Evolutionary conservation across 208 protist genomes (phyloP).

Genomic region (Trypanosoma avium): DNA sequence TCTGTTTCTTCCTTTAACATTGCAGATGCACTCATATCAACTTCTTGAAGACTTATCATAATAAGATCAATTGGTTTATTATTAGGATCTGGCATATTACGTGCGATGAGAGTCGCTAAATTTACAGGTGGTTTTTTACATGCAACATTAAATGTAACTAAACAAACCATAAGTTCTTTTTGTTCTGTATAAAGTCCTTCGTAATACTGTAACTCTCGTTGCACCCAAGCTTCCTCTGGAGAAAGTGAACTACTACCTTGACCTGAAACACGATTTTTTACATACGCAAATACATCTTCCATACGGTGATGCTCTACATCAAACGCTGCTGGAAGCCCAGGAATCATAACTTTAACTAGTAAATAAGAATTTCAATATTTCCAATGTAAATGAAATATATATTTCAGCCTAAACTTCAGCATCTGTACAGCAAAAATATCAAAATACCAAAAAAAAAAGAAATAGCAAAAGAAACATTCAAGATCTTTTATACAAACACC

Average conservation of each 20-base stretch:
- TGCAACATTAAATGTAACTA: slow-evolving; percentile 86
- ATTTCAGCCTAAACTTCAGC: too few relatives aligned
- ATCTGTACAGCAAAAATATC: too few relatives aligned
- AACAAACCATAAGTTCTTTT: slow-evolving; percentile 59
- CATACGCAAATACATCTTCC: slow-evolving; percentile 40
- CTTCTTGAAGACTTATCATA: slow-evolving; percentile 85
- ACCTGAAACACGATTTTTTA: slow-evolving; percentile 11
- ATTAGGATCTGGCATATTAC: slow-evolving; percentile 17
- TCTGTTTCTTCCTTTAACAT: slow-evolving; percentile 88
- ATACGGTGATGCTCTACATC: slow-evolving; percentile 34
- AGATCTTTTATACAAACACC: too few relatives aligned
- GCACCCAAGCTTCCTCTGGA: slow-evolving; percentile 70
- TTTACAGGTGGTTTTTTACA: slow-evolving; percentile 68
- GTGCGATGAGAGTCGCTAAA: slow-evolving; percentile 30
- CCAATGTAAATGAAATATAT: too few relatives aligned
- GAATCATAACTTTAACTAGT: slow-evolving; percentile 35
- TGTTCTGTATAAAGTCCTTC: slow-evolving; percentile 64
- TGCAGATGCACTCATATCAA: slow-evolving; percentile 91
- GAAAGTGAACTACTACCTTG: slow-evolving; percentile 10
- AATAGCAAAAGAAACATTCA: too few relatives aligned
- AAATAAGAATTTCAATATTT: background rate
- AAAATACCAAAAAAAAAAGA: too few relatives aligned
- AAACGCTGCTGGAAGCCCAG: slow-evolving; percentile 62
- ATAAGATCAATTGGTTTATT: slow-evolving; percentile 63
- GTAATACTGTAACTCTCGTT: slow-evolving; percentile 77